Evolutionary conservation across 75 land plant species (phyloP).

Genomic region (Pinus taeda): DNA sequence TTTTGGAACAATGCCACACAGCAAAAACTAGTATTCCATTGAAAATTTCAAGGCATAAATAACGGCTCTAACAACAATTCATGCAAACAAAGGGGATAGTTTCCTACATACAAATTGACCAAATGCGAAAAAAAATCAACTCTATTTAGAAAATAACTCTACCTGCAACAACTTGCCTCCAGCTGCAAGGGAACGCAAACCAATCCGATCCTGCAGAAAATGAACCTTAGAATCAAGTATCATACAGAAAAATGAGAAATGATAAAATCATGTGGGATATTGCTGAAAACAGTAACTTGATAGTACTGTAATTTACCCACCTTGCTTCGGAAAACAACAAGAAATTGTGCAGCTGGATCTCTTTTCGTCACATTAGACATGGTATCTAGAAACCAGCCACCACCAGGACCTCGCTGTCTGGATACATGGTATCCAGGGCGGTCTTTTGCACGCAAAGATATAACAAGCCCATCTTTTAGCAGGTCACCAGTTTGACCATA

Average conservation of each 20-base stretch:
- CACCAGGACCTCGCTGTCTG: constrained; percentile 84
- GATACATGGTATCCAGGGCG: constrained; percentile 77
- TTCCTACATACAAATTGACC: neutral
- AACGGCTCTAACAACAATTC: neutral
- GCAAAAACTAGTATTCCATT: neutral
- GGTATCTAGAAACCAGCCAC: constrained; percentile 90
- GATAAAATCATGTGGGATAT: constrained; percentile 2
- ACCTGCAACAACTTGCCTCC: constrained; percentile 98
- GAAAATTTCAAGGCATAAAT: neutral
- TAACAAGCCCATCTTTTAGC: constrained; percentile 81
- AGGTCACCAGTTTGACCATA: constrained; percentile 42
- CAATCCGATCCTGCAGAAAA: constrained; percentile 81
- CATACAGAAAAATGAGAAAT: neutral
- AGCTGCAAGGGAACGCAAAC: constrained; percentile 92
- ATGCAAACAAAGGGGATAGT: neutral
- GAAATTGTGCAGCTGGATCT: constrained; percentile 98
- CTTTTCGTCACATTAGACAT: constrained; percentile 82
- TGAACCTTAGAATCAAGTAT: constrained; percentile 1
- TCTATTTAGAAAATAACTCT: neutral
- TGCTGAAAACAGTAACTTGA: constrained; percentile 2
- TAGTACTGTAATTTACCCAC: constrained; percentile 19
- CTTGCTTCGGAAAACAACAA: constrained; percentile 74
- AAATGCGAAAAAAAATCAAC: neutral
- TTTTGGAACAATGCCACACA: neutral
- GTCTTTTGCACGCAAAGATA: constrained; percentile 74